A percentile compares a stretch with the other conserved stretches of the same genome.
Conservation (phyloP, 2,329 filamentous ascomycete genomes). For the Beauveria scarabaeidicola region DNA sequence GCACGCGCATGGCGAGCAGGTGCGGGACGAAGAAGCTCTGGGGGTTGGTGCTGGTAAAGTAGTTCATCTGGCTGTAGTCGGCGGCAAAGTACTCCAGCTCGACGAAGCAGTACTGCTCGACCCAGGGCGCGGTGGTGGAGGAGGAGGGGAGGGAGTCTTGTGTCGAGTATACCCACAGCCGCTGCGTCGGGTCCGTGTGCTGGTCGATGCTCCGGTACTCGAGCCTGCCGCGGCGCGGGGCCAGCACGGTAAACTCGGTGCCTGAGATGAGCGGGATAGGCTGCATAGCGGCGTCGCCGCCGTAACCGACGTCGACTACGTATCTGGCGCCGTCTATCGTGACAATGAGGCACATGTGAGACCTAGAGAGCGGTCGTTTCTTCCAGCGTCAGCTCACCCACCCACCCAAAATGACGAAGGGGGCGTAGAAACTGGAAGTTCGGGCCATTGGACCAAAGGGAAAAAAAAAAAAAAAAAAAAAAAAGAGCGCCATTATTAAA, state of each 20-base stretch:
- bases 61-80: conserved; percentile 41
- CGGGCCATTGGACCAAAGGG: not conserved
- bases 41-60: conserved; percentile 25
- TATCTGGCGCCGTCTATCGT: conserved; percentile 39
- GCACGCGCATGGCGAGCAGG: conserved; percentile 26
- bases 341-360: conserved; percentile 53
- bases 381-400: not conserved
- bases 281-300: conserved; percentile 32
- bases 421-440: too few species aligned
- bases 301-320: conserved; percentile 54
- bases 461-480: not conserved
- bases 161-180: conserved; percentile 32
- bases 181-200: conserved; percentile 25
- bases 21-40: conserved; percentile 30
- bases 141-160: conserved; percentile 21
- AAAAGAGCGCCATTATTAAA: not conserved
- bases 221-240: conserved; percentile 37
- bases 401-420: not conserved
- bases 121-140: conserved; percentile 29
- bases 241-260: conserved; percentile 28
- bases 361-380: conserved; percentile 25
- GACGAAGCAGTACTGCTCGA: conserved; percentile 41
- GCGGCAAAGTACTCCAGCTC: conserved; percentile 38
- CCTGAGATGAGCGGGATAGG: conserved; percentile 25
- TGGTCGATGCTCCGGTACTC: conserved; percentile 23